Evolutionary conservation across 257 asterid species (phyloP).

Genomic region (Fraxinus pennsylvanica): DNA sequence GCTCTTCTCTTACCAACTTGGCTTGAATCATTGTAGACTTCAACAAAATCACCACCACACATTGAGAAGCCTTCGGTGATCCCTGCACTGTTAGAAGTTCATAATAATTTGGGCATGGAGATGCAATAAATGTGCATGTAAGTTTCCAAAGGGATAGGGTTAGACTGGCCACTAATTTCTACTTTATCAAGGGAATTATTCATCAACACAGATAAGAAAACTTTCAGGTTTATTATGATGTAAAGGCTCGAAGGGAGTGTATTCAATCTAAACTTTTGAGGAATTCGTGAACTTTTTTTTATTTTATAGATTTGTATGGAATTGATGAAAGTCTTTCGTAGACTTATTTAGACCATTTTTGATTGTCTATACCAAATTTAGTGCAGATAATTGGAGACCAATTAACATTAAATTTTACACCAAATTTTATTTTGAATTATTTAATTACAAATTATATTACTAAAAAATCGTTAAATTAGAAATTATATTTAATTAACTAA

Average conservation of each 20-base stretch:
- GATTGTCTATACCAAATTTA: too few species aligned
- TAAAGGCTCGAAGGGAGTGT: background rate
- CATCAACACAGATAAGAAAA: background rate
- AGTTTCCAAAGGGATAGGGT: slow-evolving; percentile 6
- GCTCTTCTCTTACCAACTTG: slow-evolving; percentile 65
- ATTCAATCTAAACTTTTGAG: too few species aligned
- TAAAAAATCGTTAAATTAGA: too few species aligned
- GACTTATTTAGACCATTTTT: too few species aligned
- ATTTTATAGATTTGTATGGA: too few species aligned
- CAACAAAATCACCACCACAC: slow-evolving; percentile 99
- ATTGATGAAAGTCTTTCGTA: too few species aligned
- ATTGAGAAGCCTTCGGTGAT: slow-evolving; percentile 94
- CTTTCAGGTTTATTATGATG: slow-evolving; percentile 13
- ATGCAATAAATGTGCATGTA: background rate
- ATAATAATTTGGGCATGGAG: background rate
- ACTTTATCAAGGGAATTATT: background rate
- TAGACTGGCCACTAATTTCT: background rate
- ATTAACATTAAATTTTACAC: too few species aligned
- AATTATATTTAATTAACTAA: too few species aligned
- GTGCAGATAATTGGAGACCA: too few species aligned
- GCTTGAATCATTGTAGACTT: slow-evolving; percentile 86
- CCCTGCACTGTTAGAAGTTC: slow-evolving; percentile 82
- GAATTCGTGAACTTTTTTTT: too few species aligned
- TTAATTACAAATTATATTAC: too few species aligned
- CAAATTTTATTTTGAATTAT: too few species aligned